Conservation (phyloP, 768 basidiomycete species). For the Nidularia sp. region DNA sequence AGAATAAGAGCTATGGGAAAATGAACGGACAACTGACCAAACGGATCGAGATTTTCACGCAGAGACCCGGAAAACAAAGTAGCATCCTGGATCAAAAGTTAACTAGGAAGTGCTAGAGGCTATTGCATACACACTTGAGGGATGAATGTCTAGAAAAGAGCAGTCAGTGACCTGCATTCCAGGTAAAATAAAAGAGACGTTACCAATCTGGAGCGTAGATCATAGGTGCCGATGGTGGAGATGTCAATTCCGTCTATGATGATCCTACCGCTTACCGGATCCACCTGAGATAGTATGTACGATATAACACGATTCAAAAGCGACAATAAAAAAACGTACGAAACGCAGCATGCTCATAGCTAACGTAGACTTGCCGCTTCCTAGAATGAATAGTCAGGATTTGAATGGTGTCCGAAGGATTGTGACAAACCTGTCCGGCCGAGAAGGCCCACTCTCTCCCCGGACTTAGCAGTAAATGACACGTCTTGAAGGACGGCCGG, state of each 20-base stretch:
- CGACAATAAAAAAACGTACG: slow-evolving; percentile 31
- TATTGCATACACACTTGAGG: slow-evolving; percentile 40
- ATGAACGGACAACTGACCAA: slow-evolving; percentile 29
- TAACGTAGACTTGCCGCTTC: slow-evolving; percentile 79
- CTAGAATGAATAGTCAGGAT: slow-evolving; percentile 19
- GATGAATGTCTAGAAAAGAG: slow-evolving; percentile 62
- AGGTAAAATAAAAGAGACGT: slow-evolving; percentile 13
- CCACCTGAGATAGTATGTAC: slow-evolving; percentile 41
- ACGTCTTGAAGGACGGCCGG: slow-evolving; percentile 75
- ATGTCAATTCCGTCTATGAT: slow-evolving; percentile 88
- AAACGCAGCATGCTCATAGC: slow-evolving; percentile 87
- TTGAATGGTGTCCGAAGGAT: background rate
- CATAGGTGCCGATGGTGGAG: slow-evolving; percentile 78
- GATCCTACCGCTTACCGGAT: slow-evolving; percentile 73
- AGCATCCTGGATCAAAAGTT: slow-evolving; percentile 74
- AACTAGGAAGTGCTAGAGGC: slow-evolving; percentile 62
- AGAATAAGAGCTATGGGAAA: background rate
- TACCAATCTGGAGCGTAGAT: slow-evolving; percentile 72
- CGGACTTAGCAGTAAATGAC: slow-evolving; percentile 66
- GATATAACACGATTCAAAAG: slow-evolving; percentile 1
- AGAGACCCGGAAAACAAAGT: slow-evolving; percentile 79
- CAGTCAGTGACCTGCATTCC: slow-evolving; percentile 2
- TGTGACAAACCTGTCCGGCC: slow-evolving; percentile 63
- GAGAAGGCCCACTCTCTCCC: slow-evolving; percentile 75
- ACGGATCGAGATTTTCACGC: slow-evolving; percentile 73